phyloP scores from a whole-genome alignment of 139 green algal genomes.

The Pedinophyceae sp. region DNA sequence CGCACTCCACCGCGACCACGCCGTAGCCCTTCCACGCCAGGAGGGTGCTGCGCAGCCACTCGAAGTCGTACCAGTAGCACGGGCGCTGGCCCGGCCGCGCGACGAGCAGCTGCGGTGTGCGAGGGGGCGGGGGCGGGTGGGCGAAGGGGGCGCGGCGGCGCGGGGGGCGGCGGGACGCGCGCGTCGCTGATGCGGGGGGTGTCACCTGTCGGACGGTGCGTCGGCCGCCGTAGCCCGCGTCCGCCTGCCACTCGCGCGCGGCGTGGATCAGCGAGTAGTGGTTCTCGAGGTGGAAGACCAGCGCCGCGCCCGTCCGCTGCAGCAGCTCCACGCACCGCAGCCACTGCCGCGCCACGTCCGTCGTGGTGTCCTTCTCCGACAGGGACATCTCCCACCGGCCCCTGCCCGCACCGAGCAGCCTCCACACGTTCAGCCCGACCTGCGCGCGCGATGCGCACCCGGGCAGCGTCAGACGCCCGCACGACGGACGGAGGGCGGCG shows the following conservation, averaged over 20 bases:
- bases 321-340: no score
- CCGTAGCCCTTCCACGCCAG: slow-evolving; percentile 13
- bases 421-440: background rate
- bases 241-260: slow-evolving; percentile 7
- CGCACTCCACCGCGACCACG: slow-evolving; percentile 8
- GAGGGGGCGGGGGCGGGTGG: no score
- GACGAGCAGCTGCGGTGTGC: slow-evolving; percentile 12
- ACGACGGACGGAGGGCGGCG: no score
- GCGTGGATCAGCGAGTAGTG: slow-evolving; percentile 17
- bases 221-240: slow-evolving; percentile 8
- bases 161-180: no score
- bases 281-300: slow-evolving; percentile 16
- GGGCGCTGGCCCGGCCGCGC: slow-evolving; percentile 14
- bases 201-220: background rate
- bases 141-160: background rate
- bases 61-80: slow-evolving; percentile 16
- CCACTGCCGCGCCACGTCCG: slow-evolving; percentile 6
- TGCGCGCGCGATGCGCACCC: no score
- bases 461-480: no score
- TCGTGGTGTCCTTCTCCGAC: background rate
- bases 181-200: no score
- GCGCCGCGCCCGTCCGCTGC: background rate
- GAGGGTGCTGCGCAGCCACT: slow-evolving; percentile 2
- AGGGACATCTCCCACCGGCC: background rate
- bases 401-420: background rate